These are phyloP conservation scores for Pleurozium schreberi DNA, from an alignment of 225 moss, liverwort and hornwort species.

Conservation along the genomic window DNA sequence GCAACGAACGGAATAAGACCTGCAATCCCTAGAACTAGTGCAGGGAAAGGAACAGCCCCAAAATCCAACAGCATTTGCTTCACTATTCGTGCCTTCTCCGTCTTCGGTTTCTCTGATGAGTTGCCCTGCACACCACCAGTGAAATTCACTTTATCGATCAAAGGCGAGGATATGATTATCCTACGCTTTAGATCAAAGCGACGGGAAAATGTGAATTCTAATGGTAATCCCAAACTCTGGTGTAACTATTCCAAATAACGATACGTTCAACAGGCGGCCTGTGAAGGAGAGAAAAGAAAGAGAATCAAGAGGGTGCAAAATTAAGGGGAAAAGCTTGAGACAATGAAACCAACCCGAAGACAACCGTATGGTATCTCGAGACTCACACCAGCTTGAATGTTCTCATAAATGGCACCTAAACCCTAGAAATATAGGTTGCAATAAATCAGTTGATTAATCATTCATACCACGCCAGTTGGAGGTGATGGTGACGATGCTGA, in stretches of 20 bases:
- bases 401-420: not conserved
- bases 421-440: not conserved
- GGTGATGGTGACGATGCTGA: not conserved
- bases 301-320: not conserved
- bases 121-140: conserved; percentile 30
- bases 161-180: not conserved
- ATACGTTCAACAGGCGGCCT: not conserved
- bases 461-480: conserved; percentile 15
- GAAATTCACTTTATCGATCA: conserved; percentile 3
- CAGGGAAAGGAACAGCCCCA: conserved; percentile 63
- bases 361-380: not conserved
- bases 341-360: not conserved
- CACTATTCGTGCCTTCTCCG: conserved; percentile 9
- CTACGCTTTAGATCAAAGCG: not conserved
- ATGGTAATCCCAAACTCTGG: not conserved
- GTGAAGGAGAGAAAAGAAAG: not conserved
- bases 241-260: not conserved
- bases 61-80: conserved; percentile 42
- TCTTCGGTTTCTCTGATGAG: conserved; percentile 5
- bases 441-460: not conserved
- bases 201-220: not conserved
- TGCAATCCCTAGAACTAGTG: conserved; percentile 61
- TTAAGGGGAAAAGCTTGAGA: not conserved
- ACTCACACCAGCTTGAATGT: not conserved
- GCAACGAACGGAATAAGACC: conserved; percentile 86